These are phyloP conservation scores for Candida vartiovaarae DNA, from an alignment of 805 yeast genomes.

Conservation along the genomic window DNA sequence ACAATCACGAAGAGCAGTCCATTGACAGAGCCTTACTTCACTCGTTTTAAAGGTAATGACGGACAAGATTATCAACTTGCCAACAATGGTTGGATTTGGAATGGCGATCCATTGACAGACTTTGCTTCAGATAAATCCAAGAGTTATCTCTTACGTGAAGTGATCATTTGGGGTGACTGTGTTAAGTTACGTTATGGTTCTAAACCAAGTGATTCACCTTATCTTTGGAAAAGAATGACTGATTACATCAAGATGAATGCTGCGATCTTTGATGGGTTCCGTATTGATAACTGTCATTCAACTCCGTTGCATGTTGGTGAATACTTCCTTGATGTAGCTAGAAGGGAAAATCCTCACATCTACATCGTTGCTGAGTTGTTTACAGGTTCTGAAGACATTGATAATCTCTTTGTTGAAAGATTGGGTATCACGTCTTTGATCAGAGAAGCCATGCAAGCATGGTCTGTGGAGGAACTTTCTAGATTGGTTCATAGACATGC, in stretches of 20 bases:
- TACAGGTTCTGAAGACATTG: conserved; percentile 88
- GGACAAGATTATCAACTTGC: conserved; percentile 71
- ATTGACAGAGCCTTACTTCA: conserved; percentile 81
- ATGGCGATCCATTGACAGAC: conserved; percentile 87
- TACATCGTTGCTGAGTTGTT: conserved; percentile 94
- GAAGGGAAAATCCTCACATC: conserved; percentile 74
- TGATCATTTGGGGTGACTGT: conserved; percentile 97
- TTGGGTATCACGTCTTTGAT: conserved; percentile 84
- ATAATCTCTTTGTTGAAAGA: conserved; percentile 82
- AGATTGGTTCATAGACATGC: conserved; percentile 86
- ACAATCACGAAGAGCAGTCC: conserved; percentile 50
- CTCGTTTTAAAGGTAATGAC: conserved; percentile 46
- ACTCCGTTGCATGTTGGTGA: conserved; percentile 96
- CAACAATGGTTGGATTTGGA: conserved; percentile 99
- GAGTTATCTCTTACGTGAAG: conserved; percentile 85
- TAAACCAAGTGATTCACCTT: conserved; percentile 76
- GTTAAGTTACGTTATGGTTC: conserved; percentile 84
- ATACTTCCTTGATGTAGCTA: conserved; percentile 78
- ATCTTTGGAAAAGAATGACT: conserved; percentile 83
- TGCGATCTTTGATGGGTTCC: conserved; percentile 70
- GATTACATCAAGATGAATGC: conserved; percentile 71
- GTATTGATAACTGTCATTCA: conserved; percentile 94
- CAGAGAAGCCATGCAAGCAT: conserved; percentile 97
- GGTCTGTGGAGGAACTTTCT: conserved; percentile 81
- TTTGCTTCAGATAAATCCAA: conserved; percentile 78